Conservation (phyloP, 495 filamentous ascomycete species). For the Staphylotrichum longicolle region DNA sequence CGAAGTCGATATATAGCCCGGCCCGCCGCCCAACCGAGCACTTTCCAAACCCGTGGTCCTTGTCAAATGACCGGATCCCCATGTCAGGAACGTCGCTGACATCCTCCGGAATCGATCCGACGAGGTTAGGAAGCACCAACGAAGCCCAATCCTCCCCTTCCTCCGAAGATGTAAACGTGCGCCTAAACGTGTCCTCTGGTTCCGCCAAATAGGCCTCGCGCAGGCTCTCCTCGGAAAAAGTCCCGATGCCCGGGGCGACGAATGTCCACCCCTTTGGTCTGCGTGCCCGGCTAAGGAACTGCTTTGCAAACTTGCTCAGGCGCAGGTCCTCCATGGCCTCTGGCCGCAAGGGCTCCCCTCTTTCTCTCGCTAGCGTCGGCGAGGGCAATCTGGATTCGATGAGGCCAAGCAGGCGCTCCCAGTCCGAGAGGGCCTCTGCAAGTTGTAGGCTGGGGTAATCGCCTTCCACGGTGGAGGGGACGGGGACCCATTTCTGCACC, state of each 20-base stretch:
- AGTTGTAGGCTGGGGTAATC: constrained; percentile 4
- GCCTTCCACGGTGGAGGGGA: not conserved
- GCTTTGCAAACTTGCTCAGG: constrained; percentile 1
- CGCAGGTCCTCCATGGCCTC: not conserved
- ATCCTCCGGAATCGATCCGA: not conserved
- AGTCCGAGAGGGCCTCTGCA: not conserved
- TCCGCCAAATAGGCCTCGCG: not conserved
- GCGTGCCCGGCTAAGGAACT: not conserved
- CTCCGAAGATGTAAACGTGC: not conserved
- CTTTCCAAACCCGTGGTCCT: not conserved
- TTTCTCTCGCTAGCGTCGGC: not conserved
- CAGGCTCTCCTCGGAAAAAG: not conserved
- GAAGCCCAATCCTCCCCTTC: not conserved
- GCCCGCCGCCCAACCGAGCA: not conserved
- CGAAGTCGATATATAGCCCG: not conserved
- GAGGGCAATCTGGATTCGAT: constrained; percentile 5
- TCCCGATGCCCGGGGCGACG: constrained; percentile 2
- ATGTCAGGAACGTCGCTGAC: not conserved
- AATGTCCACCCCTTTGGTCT: constrained; percentile 1
- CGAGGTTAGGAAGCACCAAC: not conserved
- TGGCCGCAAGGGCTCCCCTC: not conserved
- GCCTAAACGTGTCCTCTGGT: not conserved
- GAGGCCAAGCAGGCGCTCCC: not conserved
- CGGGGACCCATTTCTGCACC: constrained; percentile 7
- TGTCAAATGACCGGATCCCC: not conserved